A percentile compares a stretch with the other conserved stretches of the same genome.
Conservation (phyloP, 768 basidiomycete species). For the Exsudoporus frostii region DNA sequence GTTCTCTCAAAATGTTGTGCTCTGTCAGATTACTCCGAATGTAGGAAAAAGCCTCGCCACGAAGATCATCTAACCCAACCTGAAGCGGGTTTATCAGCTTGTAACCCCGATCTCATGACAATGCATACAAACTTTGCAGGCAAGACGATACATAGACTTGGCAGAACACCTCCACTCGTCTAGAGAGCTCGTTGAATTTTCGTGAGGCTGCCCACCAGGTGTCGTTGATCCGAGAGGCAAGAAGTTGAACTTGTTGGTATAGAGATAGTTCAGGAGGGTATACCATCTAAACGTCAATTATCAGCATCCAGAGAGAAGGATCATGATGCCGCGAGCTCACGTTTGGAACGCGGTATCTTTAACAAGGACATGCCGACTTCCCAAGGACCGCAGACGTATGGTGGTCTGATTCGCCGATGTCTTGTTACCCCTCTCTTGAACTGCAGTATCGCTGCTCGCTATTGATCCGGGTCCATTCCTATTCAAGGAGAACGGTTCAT, state of each 20-base stretch:
- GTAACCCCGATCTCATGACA: not conserved
- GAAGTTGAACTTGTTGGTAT: constrained; percentile 34
- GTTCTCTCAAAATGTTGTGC: constrained; percentile 24
- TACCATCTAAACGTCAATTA: constrained; percentile 31
- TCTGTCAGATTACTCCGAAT: constrained; percentile 18
- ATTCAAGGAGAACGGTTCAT: not conserved
- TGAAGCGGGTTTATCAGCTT: not conserved
- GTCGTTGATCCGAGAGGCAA: constrained; percentile 25
- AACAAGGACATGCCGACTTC: constrained; percentile 25
- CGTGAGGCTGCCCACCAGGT: not conserved
- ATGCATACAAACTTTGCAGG: constrained; percentile 31
- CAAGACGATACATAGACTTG: constrained; percentile 46
- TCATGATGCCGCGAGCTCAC: constrained; percentile 3
- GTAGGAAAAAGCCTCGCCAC: constrained; percentile 11
- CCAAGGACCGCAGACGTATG: constrained; percentile 13
- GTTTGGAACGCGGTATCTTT: constrained; percentile 31
- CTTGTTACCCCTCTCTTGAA: not conserved
- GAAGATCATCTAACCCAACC: constrained; percentile 21
- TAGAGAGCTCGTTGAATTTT: not conserved
- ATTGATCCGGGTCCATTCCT: constrained; percentile 1
- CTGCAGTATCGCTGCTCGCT: constrained; percentile 4
- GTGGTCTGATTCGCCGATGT: not conserved
- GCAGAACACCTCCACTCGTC: constrained; percentile 33
- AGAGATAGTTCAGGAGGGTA: constrained; percentile 39
- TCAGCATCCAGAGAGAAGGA: not conserved